phyloP scores from a whole-genome alignment of 192 early-diverging fungal species.

The Chytriomyces sp. region DNA sequence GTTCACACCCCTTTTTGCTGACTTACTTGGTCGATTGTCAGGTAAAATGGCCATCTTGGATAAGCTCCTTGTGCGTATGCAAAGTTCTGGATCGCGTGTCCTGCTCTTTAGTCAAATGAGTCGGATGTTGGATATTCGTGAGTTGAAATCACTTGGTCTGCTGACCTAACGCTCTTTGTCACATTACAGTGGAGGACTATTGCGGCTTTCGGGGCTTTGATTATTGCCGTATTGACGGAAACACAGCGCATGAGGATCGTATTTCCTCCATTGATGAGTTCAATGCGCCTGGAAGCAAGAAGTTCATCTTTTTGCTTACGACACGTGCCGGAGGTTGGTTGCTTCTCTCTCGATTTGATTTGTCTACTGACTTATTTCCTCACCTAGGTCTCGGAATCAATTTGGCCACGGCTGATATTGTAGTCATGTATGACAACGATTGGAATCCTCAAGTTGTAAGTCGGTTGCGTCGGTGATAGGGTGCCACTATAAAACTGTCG shows the following conservation, averaged over 20 bases:
- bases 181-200: conserved; percentile 81
- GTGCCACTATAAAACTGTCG: neutral
- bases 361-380: neutral
- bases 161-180: neutral
- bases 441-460: conserved; percentile 69
- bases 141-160: neutral
- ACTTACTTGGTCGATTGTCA: too few relatives aligned
- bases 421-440: conserved; percentile 95
- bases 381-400: conserved; percentile 88
- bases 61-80: conserved; percentile 77
- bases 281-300: conserved; percentile 84
- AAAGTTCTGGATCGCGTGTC: conserved; percentile 90
- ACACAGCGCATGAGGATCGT: conserved; percentile 90
- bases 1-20: conserved; percentile 3
- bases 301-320: conserved; percentile 95
- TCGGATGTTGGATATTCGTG: conserved; percentile 89
- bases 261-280: conserved; percentile 93
- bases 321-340: conserved; percentile 83
- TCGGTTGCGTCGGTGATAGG: neutral
- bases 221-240: conserved; percentile 97
- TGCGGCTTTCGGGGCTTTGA: conserved; percentile 86
- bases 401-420: conserved; percentile 92
- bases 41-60: conserved; percentile 95
- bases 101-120: conserved; percentile 99
- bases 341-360: conserved; percentile 4